These are phyloP conservation scores for Dipteronia dyeriana DNA, from an alignment of 345 rosid genomes.

Conservation along the genomic window DNA sequence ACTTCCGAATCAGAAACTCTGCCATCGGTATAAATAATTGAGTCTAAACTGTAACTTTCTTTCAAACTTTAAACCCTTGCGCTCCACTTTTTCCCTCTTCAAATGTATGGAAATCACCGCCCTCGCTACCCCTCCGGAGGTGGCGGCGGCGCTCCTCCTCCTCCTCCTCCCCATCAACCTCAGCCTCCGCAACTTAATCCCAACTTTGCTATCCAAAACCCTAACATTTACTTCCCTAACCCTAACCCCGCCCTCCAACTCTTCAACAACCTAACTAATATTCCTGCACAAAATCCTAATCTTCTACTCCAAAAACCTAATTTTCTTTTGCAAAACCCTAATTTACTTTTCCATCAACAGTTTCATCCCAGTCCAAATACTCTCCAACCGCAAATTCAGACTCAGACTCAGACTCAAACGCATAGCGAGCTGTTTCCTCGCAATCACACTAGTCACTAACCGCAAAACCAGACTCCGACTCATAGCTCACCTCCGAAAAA, in stretches of 20 bases:
- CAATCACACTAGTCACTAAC: constrained; percentile 17
- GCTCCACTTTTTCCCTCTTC: not conserved
- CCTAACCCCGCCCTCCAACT: constrained; percentile 31
- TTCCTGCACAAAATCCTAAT: constrained; percentile 31
- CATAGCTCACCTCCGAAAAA: constrained; percentile 21
- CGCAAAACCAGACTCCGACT: constrained; percentile 21
- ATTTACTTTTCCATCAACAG: constrained; percentile 28
- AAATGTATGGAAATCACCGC: constrained; percentile 32
- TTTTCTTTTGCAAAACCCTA: constrained; percentile 35
- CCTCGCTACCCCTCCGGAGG: constrained; percentile 23
- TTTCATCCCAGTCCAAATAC: constrained; percentile 17
- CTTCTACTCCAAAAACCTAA: constrained; percentile 25
- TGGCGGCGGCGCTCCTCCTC: constrained; percentile 31
- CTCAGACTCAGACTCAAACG: not conserved
- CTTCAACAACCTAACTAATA: constrained; percentile 34
- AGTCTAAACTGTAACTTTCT: too few species aligned
- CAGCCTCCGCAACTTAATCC: constrained; percentile 22
- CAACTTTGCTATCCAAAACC: constrained; percentile 34
- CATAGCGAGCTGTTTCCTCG: constrained; percentile 19
- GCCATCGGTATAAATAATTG: too few species aligned
- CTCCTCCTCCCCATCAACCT: constrained; percentile 19
- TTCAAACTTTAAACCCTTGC: not conserved
- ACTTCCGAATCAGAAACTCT: too few species aligned
- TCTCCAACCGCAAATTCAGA: constrained; percentile 23
- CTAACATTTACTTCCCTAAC: constrained; percentile 30